Evolutionary conservation across 108 stramenopile species (phyloP).

Genomic region (Aurantiochytrium sp.): DNA sequence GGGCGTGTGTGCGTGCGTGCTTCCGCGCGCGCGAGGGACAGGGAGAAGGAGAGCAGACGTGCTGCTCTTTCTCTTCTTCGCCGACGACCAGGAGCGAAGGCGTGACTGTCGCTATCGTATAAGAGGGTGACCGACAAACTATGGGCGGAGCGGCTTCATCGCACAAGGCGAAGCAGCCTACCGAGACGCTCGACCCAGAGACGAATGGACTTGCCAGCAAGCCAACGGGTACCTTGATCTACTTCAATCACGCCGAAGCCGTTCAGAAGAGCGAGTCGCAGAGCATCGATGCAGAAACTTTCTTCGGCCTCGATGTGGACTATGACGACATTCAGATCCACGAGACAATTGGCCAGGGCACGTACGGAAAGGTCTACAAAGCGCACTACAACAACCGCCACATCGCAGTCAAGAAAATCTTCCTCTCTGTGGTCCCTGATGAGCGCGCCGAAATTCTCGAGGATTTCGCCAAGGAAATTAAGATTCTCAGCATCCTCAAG

Average conservation of each 20-base stretch:
- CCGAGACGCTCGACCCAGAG: constrained; percentile 8
- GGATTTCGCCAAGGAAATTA: constrained; percentile 24
- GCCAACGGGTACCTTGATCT: background rate
- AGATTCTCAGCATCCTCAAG: constrained; percentile 16
- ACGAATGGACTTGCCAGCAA: background rate
- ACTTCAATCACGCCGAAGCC: background rate
- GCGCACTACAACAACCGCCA: background rate
- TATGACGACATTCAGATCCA: constrained; percentile 8
- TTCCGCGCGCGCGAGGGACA: no score
- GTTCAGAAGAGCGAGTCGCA: background rate
- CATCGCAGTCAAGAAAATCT: constrained; percentile 18
- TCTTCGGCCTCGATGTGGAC: constrained; percentile 18
- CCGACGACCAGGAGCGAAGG: no score
- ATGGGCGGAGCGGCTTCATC: constrained; percentile 1
- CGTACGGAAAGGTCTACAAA: constrained; percentile 23
- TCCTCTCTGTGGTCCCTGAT: background rate
- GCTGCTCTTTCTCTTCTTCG: no score
- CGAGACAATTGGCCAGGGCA: constrained; percentile 13
- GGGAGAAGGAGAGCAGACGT: no score
- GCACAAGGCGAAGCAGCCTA: background rate
- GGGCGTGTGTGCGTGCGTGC: no score
- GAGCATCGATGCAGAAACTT: constrained; percentile 7
- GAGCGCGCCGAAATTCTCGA: constrained; percentile 11
- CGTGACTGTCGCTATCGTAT: no score
- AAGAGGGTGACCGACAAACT: background rate